These are phyloP conservation scores for Vicia villosa DNA, from an alignment of 306 rosid species.

Conservation along the genomic window DNA sequence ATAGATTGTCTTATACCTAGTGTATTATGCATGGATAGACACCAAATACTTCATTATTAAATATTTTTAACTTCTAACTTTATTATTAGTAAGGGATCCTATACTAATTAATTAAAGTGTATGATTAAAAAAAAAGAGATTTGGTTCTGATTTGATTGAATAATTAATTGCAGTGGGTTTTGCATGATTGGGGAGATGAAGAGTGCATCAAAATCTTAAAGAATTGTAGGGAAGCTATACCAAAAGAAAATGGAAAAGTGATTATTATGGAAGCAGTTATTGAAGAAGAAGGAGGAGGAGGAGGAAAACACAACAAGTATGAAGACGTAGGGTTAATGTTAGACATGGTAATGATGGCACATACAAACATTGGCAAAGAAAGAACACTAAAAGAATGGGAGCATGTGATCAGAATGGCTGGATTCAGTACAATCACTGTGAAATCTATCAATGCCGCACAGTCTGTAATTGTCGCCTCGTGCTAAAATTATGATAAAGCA, in stretches of 20 bases:
- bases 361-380: slow-evolving; percentile 60
- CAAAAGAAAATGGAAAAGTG: slow-evolving; percentile 58
- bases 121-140: no score
- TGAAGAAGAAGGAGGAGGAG: slow-evolving; percentile 45
- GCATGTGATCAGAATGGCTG: slow-evolving; percentile 53
- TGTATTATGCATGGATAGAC: no score
- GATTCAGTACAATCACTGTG: slow-evolving; percentile 45
- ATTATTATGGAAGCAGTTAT: slow-evolving; percentile 55
- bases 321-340: slow-evolving; percentile 52
- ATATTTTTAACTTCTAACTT: no score
- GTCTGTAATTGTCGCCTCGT: slow-evolving; percentile 50
- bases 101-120: not conserved
- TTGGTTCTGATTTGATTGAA: not conserved
- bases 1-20: no score
- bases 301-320: slow-evolving; percentile 3
- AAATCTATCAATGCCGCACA: slow-evolving; percentile 45
- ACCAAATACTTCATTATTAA: no score
- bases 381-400: slow-evolving; percentile 62
- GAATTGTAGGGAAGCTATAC: slow-evolving; percentile 53
- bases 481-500: not conserved
- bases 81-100: no score
- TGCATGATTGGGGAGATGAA: slow-evolving; percentile 66
- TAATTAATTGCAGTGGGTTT: slow-evolving; percentile 42
- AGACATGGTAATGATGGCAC: slow-evolving; percentile 70
- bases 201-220: slow-evolving; percentile 63